Conservation (phyloP, 192 early-diverging fungal genomes). For the Coemansia sp. region DNA sequence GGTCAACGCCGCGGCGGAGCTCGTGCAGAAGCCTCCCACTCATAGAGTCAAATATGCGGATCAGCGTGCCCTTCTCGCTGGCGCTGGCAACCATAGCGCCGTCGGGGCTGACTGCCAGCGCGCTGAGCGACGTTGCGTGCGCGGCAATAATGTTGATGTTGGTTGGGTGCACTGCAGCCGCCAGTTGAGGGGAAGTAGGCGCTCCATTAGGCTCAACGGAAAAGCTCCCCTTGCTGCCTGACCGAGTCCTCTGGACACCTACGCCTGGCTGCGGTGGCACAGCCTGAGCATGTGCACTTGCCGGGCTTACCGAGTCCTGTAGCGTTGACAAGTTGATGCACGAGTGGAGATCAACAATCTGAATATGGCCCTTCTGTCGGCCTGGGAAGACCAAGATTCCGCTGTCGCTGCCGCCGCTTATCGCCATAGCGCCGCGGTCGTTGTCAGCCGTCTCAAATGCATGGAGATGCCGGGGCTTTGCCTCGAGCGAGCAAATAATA, state of each 20-base stretch:
- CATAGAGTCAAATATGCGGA: conserved; percentile 79
- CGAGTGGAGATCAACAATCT: conserved; percentile 73
- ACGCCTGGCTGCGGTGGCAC: not conserved
- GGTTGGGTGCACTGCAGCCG: conserved; percentile 42
- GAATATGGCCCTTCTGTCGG: conserved; percentile 76
- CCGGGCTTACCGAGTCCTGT: conserved; percentile 5
- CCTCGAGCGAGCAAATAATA: conserved; percentile 71
- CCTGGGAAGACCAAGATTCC: conserved; percentile 83
- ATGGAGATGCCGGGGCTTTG: conserved; percentile 67
- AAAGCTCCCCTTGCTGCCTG: conserved; percentile 39
- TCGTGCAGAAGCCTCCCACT: conserved; percentile 75
- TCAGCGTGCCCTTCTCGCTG: conserved; percentile 85
- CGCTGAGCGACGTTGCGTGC: conserved; percentile 72
- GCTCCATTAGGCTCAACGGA: conserved; percentile 27
- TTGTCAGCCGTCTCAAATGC: conserved; percentile 79
- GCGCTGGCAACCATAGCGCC: conserved; percentile 81
- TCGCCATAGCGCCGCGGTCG: conserved; percentile 68
- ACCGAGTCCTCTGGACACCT: conserved; percentile 20
- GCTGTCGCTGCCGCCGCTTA: conserved; percentile 60
- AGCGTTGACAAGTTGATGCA: conserved; percentile 24
- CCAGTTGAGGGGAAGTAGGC: conserved; percentile 23
- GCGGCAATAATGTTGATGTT: conserved; percentile 79
- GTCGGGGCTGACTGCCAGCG: conserved; percentile 69
- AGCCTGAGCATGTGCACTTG: not conserved
- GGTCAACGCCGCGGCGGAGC: conserved; percentile 81